Evolutionary conservation across 169 alveolate species (phyloP).

Genomic region (Babesia bovis): DNA sequence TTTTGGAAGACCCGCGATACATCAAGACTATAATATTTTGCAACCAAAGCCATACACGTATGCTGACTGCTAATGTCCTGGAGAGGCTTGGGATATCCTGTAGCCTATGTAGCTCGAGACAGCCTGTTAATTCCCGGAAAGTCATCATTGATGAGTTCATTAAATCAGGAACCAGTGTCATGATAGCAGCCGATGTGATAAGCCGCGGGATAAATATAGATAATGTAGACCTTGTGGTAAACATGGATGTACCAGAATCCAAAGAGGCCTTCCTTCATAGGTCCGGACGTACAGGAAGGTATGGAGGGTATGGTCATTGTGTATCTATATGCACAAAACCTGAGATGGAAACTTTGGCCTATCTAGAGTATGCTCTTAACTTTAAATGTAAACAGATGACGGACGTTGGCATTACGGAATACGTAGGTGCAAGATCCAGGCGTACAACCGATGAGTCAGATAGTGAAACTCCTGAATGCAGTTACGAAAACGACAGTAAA

Average conservation of each 20-base stretch:
- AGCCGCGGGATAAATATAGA: slow-evolving; percentile 89
- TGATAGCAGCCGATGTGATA: slow-evolving; percentile 88
- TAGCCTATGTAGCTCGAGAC: slow-evolving; percentile 66
- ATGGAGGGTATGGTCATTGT: slow-evolving; percentile 82
- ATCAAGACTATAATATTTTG: slow-evolving; percentile 65
- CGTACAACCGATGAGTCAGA: not conserved
- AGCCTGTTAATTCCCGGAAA: slow-evolving; percentile 65
- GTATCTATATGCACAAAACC: slow-evolving; percentile 73
- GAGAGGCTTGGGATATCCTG: slow-evolving; percentile 56
- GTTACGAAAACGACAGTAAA: not conserved
- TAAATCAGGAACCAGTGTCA: slow-evolving; percentile 65
- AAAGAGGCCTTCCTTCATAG: slow-evolving; percentile 87
- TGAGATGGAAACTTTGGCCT: slow-evolving; percentile 56
- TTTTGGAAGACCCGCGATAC: slow-evolving; percentile 30
- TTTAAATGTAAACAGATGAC: slow-evolving; percentile 29
- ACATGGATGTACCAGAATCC: slow-evolving; percentile 84
- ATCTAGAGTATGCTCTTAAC: slow-evolving; percentile 47
- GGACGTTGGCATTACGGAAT: slow-evolving; percentile 8
- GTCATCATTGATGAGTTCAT: slow-evolving; percentile 25
- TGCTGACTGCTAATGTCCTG: slow-evolving; percentile 48
- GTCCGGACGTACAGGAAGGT: slow-evolving; percentile 88
- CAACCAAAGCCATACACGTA: slow-evolving; percentile 69
- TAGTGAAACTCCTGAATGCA: not conserved
- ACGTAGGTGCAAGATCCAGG: too few relatives aligned
- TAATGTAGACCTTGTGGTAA: slow-evolving; percentile 84